phyloP scores from a whole-genome alignment of 1,139 yeast species.

The Ashbya aceris region DNA sequence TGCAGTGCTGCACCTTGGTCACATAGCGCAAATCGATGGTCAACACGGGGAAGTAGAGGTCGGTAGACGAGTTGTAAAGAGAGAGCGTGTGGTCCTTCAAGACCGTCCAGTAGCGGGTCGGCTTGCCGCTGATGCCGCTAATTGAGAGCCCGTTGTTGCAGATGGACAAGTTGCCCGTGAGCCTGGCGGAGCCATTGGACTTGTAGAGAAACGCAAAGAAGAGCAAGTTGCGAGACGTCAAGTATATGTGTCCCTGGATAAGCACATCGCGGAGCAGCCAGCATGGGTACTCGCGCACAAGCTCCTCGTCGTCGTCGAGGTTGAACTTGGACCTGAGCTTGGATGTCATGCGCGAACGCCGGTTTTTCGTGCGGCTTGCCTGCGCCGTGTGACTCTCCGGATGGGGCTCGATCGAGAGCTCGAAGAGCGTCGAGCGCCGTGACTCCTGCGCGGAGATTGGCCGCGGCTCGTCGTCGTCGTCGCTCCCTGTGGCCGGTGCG shows the following conservation, averaged over 20 bases:
- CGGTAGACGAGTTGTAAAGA: slow-evolving; percentile 62
- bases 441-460: slow-evolving; percentile 8
- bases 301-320: slow-evolving; percentile 41
- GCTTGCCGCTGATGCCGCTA: slow-evolving; percentile 8
- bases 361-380: slow-evolving; percentile 13
- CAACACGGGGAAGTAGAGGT: slow-evolving; percentile 70
- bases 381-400: slow-evolving; percentile 11
- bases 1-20: slow-evolving; percentile 27
- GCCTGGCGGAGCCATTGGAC: slow-evolving; percentile 21
- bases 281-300: slow-evolving; percentile 52
- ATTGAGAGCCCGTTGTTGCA: slow-evolving; percentile 1
- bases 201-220: slow-evolving; percentile 67
- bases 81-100: slow-evolving; percentile 61
- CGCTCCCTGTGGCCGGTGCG: not conserved
- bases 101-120: slow-evolving; percentile 63
- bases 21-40: slow-evolving; percentile 67
- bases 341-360: slow-evolving; percentile 30
- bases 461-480: slow-evolving; percentile 6
- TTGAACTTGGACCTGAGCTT: slow-evolving; percentile 32
- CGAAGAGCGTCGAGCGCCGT: slow-evolving; percentile 9
- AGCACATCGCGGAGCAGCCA: slow-evolving; percentile 81
- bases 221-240: slow-evolving; percentile 55
- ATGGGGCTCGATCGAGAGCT: slow-evolving; percentile 11
- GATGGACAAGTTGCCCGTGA: slow-evolving; percentile 27
- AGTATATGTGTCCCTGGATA: slow-evolving; percentile 73